These are phyloP conservation scores for Xylariaceae sp. DNA, from an alignment of 2,329 filamentous ascomycete genomes.

Conservation along the genomic window DNA sequence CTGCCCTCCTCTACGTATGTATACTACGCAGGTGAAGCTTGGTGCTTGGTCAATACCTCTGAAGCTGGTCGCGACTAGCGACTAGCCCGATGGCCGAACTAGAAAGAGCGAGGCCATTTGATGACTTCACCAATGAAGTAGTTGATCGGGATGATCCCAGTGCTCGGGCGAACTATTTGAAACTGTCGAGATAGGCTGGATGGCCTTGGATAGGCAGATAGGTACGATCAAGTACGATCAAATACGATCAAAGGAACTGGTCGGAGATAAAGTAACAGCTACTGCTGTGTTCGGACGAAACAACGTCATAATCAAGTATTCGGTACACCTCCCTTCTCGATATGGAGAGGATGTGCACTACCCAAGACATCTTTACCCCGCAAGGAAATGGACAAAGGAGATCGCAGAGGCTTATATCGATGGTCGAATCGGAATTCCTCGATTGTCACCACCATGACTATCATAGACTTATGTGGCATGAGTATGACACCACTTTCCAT, in stretches of 20 bases:
- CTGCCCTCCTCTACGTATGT: no score
- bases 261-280: constrained; percentile 1
- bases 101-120: constrained; percentile 15
- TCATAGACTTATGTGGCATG: constrained; percentile 17
- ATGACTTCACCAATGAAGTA: constrained; percentile 34
- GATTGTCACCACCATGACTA: constrained; percentile 23
- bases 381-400: constrained; percentile 26
- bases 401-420: constrained; percentile 20
- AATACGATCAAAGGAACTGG: not conserved
- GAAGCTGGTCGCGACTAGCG: not conserved
- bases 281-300: constrained; percentile 15
- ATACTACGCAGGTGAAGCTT: not conserved
- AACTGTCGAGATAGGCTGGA: constrained; percentile 7
- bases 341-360: constrained; percentile 19
- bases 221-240: no score
- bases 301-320: constrained; percentile 23
- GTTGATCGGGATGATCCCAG: constrained; percentile 15
- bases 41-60: not conserved
- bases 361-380: constrained; percentile 28
- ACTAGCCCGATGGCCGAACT: not conserved
- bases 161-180: constrained; percentile 12
- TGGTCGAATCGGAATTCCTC: constrained; percentile 24
- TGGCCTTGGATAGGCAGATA: no score
- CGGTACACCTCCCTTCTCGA: constrained; percentile 15
- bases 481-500: constrained; percentile 21